phyloP scores from a whole-genome alignment of 1,284 basidiomycete genomes.

The Moniliophthora roreri region DNA sequence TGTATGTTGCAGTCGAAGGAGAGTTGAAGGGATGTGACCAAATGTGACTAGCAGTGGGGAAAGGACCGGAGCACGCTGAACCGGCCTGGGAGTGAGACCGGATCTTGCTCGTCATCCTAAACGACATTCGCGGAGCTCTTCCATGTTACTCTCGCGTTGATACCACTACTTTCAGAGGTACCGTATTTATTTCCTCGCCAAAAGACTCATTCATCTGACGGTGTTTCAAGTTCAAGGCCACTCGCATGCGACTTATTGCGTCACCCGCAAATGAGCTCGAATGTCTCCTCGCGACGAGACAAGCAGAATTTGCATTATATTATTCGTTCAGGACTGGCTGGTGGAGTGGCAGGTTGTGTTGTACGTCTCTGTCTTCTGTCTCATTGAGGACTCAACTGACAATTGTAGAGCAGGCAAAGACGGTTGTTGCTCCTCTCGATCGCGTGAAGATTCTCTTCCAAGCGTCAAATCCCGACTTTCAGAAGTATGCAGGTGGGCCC shows the following conservation, averaged over 20 bases:
- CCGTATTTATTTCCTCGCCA: neutral
- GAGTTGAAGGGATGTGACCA: neutral
- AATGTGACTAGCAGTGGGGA: neutral
- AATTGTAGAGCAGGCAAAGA: conserved; percentile 74
- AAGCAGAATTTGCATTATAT: conserved; percentile 77
- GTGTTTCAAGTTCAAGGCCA: neutral
- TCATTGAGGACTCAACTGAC: conserved; percentile 13
- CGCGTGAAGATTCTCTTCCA: conserved; percentile 99
- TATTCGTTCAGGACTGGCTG: conserved; percentile 82
- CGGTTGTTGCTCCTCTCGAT: conserved; percentile 95
- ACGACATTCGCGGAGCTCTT: too few species aligned
- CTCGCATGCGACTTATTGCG: conserved; percentile 15
- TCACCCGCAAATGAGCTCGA: conserved; percentile 57
- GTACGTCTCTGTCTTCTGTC: conserved; percentile 47
- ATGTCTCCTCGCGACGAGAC: conserved; percentile 58
- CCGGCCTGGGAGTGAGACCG: too few species aligned
- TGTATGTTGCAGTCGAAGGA: neutral
- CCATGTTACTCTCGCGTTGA: too few species aligned
- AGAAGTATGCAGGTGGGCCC: conserved; percentile 85
- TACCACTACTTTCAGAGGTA: too few species aligned
- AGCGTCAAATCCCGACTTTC: conserved; percentile 93
- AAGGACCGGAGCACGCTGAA: neutral
- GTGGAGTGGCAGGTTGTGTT: conserved; percentile 91
- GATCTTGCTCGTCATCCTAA: too few species aligned
- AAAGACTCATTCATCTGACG: neutral